phyloP scores from a whole-genome alignment of 2,329 filamentous ascomycete species.

The Ascosphaera apis region DNA sequence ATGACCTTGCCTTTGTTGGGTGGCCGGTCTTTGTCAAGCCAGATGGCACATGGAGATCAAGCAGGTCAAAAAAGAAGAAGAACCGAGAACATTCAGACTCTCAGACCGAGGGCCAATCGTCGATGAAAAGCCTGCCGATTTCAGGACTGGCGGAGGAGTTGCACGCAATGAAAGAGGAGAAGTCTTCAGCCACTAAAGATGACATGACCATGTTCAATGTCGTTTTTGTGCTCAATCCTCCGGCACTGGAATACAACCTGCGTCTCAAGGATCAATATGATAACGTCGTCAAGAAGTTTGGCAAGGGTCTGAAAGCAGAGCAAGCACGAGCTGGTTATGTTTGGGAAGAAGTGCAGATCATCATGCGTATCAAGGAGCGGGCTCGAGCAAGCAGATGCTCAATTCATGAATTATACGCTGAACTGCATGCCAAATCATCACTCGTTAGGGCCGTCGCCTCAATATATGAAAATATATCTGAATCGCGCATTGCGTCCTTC shows the following conservation, averaged over 20 bases:
- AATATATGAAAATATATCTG: constrained; percentile 58
- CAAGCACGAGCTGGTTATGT: constrained; percentile 80
- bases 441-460: constrained; percentile 64
- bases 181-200: constrained; percentile 17
- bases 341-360: constrained; percentile 69
- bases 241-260: constrained; percentile 49
- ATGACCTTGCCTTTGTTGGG: constrained; percentile 58
- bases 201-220: constrained; percentile 96
- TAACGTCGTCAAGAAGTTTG: constrained; percentile 77
- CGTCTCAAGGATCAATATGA: constrained; percentile 61
- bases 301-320: constrained; percentile 78
- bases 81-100: constrained; percentile 7
- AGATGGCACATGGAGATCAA: constrained; percentile 54
- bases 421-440: constrained; percentile 38
- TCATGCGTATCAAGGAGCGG: constrained; percentile 60
- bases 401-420: constrained; percentile 17
- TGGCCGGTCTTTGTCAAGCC: constrained; percentile 65
- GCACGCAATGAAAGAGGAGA: constrained; percentile 1
- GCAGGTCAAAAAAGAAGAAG: constrained; percentile 24
- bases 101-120: not conserved
- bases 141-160: not conserved
- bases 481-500: constrained; percentile 66
- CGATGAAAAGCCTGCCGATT: constrained; percentile 1
- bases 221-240: constrained; percentile 72
- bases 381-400: constrained; percentile 36